Base-by-base conservation (phyloP, 306 rosid genomes). In the Ochetophila trinervis region DNA sequence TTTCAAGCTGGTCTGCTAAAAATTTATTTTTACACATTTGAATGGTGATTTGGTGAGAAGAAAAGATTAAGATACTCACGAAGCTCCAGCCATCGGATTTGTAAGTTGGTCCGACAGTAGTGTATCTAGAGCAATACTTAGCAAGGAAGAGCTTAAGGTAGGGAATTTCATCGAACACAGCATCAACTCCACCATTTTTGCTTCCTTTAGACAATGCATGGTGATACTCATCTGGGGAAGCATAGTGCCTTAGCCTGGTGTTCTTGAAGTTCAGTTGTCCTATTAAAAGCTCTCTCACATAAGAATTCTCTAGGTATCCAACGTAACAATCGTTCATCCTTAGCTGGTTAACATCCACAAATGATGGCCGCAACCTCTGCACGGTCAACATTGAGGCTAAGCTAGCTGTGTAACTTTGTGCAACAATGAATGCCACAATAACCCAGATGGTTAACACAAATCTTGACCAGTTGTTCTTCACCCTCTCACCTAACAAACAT, bases 371-470 rank as follows among this genome's bases (percentile, higher is more conserved):
- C 30, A 73, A 21, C 19, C 64, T 56, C 9, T 73, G 73, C 6
- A 76, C 72, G 0, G 87, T 70, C 8, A 83, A 71, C 23, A 76
- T 58, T 16, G 84, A 83, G 12, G 84, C 67, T 53, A 83, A 73
- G 37, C 78, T 79, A 6, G 84, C 87, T 0, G 82, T 73, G 67
- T 83, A 83, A 73, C 84, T 79, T 52, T 83, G 84, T 10, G 78
- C 76, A 11, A 83, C n/a, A 34, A 83, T 77, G 60, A 83, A 68
- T 8, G 71, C 82, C 69, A 79, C 68, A 37, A 83, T 69, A 42
- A 83, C 8, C 87, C 87, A 82, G 24, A 78, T 67, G 40, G 73
- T 68, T 11, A 78, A 13, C 67, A 82, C 77, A 49, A 82, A 72
- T 24, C 80, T 61, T 12, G 87, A 62, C 70, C 59, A 63, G 5